Base-by-base conservation (phyloP, 441 rosid genomes). In the Cnidoscolus chayamansa region DNA sequence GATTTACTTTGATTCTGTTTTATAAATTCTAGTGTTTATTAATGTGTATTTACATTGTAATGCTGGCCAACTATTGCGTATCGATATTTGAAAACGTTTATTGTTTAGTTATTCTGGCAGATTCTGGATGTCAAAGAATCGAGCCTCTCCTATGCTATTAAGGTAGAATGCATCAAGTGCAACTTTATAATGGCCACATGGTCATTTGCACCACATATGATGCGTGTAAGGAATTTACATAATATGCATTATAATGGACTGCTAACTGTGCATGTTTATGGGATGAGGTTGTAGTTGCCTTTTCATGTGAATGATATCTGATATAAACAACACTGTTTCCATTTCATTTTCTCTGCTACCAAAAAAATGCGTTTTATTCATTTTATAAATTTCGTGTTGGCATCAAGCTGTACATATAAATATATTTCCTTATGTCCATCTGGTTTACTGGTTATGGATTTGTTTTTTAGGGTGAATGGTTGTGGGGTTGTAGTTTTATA, bases 191-290 rank as follows among this genome's bases (percentile, higher is more conserved):
- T 47, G 68, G 20, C 12, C 40, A 4, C 48, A 25, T 20, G 35
- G n/a, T 64, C 54, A 20, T 51, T 40, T 69, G 20, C 16, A 4
- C 12, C 20, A 10, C 17, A 35, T 50, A 12, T 62, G 17, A 15
- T 62, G 67, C 60, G 16, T 31, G 25, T 32, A 49, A 4, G 58
- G 74, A 61, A 50, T 61, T 59, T 54, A 25, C 65, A 16, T 25
- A 25, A 25, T 25, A 25, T 25, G 25, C 25, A 25, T 25, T 25
- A 25, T 25, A 25, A 25, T 25, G 25, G 4, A 13, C 43, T 15
- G 6, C 3, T 32, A 31, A 10, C 62, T 54, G 32, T 65, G 32
- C 65, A 8, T 32, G 20, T 20, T 17, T 6, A 16, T 20, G 35
- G 63, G 31, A 16, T 43, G 55, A 58, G 8, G 13, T 25, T 6